Evolutionary conservation across 768 basidiomycete species (phyloP), one percentile per base, ranked within the genome.

Genomic region (Strobilomyces dryophilus): DNA sequence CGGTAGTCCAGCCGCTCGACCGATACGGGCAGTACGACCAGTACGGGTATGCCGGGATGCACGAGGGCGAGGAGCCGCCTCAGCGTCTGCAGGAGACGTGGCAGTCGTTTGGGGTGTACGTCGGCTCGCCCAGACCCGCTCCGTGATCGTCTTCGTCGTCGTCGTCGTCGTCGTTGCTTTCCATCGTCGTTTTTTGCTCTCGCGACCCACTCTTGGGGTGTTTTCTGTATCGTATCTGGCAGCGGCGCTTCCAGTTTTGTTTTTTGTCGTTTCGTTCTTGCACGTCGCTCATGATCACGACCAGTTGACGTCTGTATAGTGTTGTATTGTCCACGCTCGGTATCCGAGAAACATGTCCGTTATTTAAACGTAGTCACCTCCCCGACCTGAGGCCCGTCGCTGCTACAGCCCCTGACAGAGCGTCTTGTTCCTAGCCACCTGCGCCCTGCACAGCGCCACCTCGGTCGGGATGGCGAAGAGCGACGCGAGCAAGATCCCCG

Each of bases 361-460:
- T 29, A 29, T 29, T 7, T 29, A 29, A 29, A 7, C 29, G 29
- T 6, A 9, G 29, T 9, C 27, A 27, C 27, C 27, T 27, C 27
- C 5, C 8, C 27, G 27, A 4, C 6, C 3, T 5, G 14, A 5
- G 35, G 10, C 14, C 35, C 14, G 15, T 15, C 37, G 39, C 39
- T 18, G 11, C 18, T 49, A 92, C 47, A 92, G 60, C 7, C 80
- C 79, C 62, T 76, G 77, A 63, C 92, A 95, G 6, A 91, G 66
- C 65, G 73, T 65, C 72, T 86, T 89, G 20, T 88, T 89, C 54
- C 89, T 74, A 20, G 72, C 70, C 1, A 85, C 79, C 65, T 95
- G 92, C 8, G 77, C 76, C 54, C 73, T 80, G 63, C 92, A 94
- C n/a, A 94, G 76, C 54, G 73, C 76, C 4, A 94, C 61, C 69